A percentile compares a stretch with the other conserved stretches of the same genome.
Evolutionary conservation across 768 basidiomycete genomes (phyloP).

Genomic region (Boletus sp.): DNA sequence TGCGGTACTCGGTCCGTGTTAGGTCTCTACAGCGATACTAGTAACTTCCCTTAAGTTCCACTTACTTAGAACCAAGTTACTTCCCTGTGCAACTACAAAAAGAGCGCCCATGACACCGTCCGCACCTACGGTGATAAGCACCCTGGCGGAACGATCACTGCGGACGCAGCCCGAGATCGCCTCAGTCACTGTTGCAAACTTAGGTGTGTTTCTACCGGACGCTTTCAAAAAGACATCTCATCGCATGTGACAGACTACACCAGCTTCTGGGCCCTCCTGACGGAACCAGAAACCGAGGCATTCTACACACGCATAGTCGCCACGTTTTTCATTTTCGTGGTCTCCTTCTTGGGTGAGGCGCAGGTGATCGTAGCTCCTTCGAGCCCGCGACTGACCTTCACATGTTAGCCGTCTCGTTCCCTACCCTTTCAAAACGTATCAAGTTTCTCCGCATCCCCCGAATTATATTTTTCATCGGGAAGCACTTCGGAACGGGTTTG

Average conservation of each 20-base stretch:
- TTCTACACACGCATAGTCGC: constrained; percentile 10
- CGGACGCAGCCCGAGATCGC: not conserved
- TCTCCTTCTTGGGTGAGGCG: constrained; percentile 63
- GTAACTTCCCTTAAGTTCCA: constrained; percentile 1
- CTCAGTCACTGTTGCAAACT: not conserved
- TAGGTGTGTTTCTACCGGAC: not conserved
- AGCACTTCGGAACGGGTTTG: constrained; percentile 79
- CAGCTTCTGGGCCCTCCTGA: not conserved
- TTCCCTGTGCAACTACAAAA: not conserved
- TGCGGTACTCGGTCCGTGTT: constrained; percentile 25
- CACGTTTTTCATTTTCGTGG: constrained; percentile 47
- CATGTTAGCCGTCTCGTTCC: constrained; percentile 65
- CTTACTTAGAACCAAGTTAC: not conserved
- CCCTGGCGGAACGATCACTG: not conserved
- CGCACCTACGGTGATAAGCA: not conserved
- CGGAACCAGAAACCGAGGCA: not conserved
- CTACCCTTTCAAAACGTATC: constrained; percentile 56
- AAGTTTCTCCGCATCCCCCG: constrained; percentile 60
- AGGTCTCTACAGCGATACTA: no score
- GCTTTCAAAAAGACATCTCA: not conserved
- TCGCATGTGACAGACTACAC: not conserved
- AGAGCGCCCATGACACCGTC: not conserved
- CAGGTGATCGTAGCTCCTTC: not conserved
- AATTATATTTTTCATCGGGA: constrained; percentile 78
- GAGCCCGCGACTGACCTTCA: not conserved